phyloP scores from a whole-genome alignment of 768 basidiomycete genomes.

The Sporobolomyces roseus region DNA sequence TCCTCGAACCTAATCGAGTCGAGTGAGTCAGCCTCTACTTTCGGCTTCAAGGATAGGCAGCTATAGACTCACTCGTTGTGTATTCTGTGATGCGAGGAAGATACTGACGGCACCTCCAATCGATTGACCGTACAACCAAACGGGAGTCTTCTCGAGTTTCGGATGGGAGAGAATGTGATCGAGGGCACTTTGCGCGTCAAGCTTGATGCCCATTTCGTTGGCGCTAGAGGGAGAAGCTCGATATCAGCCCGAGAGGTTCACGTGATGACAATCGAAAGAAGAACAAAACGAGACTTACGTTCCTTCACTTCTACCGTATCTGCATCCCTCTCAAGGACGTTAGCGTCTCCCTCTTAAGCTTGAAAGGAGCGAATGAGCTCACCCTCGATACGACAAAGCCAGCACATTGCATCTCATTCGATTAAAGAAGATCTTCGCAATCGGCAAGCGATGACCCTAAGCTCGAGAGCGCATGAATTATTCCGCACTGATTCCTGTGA shows the following conservation, averaged over 20 bases:
- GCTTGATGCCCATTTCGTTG: slow-evolving; percentile 53
- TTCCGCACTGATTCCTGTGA: no score
- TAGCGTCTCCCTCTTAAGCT: no score
- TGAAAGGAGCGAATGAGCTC: no score
- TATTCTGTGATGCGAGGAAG: slow-evolving; percentile 75
- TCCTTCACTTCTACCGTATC: slow-evolving; percentile 88
- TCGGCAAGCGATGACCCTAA: slow-evolving; percentile 80
- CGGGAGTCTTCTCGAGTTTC: slow-evolving; percentile 60
- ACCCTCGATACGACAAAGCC: slow-evolving; percentile 92
- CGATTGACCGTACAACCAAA: slow-evolving; percentile 76
- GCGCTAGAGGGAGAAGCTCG: slow-evolving; percentile 60
- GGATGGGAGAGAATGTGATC: slow-evolving; percentile 69
- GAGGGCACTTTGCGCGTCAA: slow-evolving; percentile 70
- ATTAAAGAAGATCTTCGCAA: slow-evolving; percentile 74
- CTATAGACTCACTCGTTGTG: slow-evolving; percentile 60
- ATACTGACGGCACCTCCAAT: slow-evolving; percentile 92
- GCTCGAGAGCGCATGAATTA: no score
- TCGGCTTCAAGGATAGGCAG: background rate
- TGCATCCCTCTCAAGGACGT: slow-evolving; percentile 45
- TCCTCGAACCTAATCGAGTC: slow-evolving; percentile 60
- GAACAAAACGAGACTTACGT: slow-evolving; percentile 53
- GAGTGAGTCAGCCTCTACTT: background rate
- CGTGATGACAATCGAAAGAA: background rate
- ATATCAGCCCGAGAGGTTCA: no score
- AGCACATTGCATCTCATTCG: slow-evolving; percentile 87